These are phyloP conservation scores for Calonectria crousiana DNA, from an alignment of 2,329 filamentous ascomycete species.

Conservation along the genomic window DNA sequence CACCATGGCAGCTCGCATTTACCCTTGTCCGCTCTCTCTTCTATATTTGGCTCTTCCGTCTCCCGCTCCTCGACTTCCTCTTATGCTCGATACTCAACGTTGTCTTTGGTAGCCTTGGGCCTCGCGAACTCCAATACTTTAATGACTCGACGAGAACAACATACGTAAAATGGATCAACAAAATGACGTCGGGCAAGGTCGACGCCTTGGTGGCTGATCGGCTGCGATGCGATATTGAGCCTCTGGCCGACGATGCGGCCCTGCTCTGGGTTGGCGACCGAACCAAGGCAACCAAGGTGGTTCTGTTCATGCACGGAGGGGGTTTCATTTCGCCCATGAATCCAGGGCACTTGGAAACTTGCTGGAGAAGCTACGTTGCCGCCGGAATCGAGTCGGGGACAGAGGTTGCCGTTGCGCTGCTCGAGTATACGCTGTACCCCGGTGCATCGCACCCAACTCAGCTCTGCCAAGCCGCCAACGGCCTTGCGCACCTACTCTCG, in stretches of 20 bases:
- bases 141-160: neutral
- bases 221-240: slow-evolving; percentile 39
- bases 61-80: neutral
- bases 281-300: neutral
- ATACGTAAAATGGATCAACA: slow-evolving; percentile 1
- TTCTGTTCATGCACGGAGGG: slow-evolving; percentile 1
- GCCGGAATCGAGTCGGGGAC: slow-evolving; percentile 10
- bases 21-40: neutral
- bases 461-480: slow-evolving; percentile 43
- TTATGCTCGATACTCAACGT: neutral
- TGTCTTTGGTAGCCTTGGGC: neutral
- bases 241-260: slow-evolving; percentile 14
- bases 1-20: neutral
- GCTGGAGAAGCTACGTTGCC: neutral
- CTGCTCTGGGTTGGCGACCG: slow-evolving; percentile 16
- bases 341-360: neutral
- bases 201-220: neutral
- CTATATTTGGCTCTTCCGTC: neutral
- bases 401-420: slow-evolving; percentile 40
- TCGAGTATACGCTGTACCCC: slow-evolving; percentile 48
- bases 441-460: slow-evolving; percentile 43
- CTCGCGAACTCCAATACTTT: neutral
- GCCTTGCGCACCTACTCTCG: neutral
- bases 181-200: neutral
- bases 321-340: neutral